Evolutionary conservation across 805 yeast species (phyloP), one percentile per base, ranked within the genome.

Genomic region (Wickerhamiella sorbophila): DNA sequence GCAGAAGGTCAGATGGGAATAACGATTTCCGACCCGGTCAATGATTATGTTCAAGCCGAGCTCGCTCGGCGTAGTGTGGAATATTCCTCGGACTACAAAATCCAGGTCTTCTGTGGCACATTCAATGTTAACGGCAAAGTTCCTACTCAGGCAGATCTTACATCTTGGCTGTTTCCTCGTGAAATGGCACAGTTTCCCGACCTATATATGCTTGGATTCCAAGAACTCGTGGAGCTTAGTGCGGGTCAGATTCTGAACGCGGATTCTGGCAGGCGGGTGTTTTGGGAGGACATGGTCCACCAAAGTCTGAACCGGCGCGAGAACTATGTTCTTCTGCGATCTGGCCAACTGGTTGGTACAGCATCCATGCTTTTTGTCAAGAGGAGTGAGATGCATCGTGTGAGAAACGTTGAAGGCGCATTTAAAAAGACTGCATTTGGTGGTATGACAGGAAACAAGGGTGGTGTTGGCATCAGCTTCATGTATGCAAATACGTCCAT

Each of bases 391-490:
- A 62, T 81, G 21, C 58, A 62, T 17, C 55, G 67, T 41, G 76
- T 91, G 3, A 81, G 83, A 12, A 79, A 80, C 53, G 95, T 91
- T 4, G 87, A 86, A 51, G 96, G 96, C n/a, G 72, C 87, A n/a
- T 72, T 82, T 10, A 88, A 87, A 53, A 88, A 88, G 60, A 88
- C 97, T 0, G 98, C 97, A 0, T 65, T 91, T 42, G 95, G 96
- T 31, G 98, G 98, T 36, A 88, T 91, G 64, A 75, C 97, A 0
- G 98, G 96, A 15, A 88, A 91, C 58, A 88, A 88, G 59, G 98
- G 98, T 36, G 95, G 93, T 3, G 93, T 87, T 46, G 95, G 94
- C 0, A 84, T 91, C 14, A 70, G 95, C 46, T 82, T 88, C 61
- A 74, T 79, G 39, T 84, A 72, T 59, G 91, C 91, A 1, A 71